Conservation (phyloP, 2,329 filamentous ascomycete species). For the Macrophomina phaseolina region DNA sequence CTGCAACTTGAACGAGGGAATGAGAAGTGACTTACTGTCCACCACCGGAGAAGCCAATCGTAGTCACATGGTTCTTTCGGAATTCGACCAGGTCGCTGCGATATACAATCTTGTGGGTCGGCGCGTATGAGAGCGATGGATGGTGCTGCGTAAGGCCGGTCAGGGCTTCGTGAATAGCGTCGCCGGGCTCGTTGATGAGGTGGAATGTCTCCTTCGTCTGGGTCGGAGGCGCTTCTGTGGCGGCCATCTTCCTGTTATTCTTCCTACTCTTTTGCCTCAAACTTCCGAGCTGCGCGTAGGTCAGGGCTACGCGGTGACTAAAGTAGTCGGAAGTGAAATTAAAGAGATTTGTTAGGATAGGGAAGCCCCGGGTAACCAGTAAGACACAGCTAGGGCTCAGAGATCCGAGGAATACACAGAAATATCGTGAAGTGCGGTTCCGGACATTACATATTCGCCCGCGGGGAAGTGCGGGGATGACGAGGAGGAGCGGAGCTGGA, state of each 20-base stretch:
- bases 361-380: too few species aligned
- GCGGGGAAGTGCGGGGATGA: constrained; percentile 19
- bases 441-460: constrained; percentile 7
- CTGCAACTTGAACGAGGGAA: neutral
- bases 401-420: neutral
- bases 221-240: neutral
- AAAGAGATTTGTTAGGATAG: too few species aligned
- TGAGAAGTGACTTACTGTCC: constrained; percentile 34
- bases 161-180: constrained; percentile 44
- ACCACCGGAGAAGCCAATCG: constrained; percentile 45
- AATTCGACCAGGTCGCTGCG: constrained; percentile 41
- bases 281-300: too few species aligned
- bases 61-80: constrained; percentile 40
- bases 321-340: neutral
- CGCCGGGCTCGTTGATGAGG: constrained; percentile 43
- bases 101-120: constrained; percentile 45
- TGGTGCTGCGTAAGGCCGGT: constrained; percentile 43
- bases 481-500: neutral
- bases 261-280: neutral
- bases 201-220: constrained; percentile 40
- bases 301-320: too few species aligned
- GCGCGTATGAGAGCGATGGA: constrained; percentile 40
- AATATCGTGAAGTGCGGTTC: neutral
- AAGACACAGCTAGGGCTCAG: too few species aligned
- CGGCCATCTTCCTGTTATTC: neutral